phyloP scores from a whole-genome alignment of 2,329 filamentous ascomycete genomes.

The Stromatinia cepivora region DNA sequence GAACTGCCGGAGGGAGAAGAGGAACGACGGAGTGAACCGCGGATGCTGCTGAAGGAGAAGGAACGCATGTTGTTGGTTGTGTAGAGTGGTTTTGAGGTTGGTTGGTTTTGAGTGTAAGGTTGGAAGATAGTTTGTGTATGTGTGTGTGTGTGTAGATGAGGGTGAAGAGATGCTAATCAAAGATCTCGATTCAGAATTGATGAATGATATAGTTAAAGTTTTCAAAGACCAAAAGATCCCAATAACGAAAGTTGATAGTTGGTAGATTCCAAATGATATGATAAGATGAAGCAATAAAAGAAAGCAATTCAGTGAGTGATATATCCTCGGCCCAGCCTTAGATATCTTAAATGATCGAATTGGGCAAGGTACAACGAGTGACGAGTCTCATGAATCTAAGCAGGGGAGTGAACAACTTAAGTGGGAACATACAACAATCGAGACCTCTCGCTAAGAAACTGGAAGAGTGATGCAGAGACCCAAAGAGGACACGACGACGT shows the following conservation, averaged over 20 bases:
- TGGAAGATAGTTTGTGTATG: background rate
- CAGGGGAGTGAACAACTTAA: slow-evolving; percentile 1
- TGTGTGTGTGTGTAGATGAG: background rate
- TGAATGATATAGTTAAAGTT: background rate
- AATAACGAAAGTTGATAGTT: slow-evolving; percentile 1
- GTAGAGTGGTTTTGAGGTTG: background rate
- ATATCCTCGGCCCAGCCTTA: slow-evolving; percentile 19
- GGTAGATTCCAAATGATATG: no score
- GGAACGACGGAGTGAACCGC: slow-evolving; percentile 55
- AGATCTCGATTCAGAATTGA: background rate
- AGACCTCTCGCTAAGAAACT: slow-evolving; percentile 4
- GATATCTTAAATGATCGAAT: background rate
- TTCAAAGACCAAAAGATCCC: background rate
- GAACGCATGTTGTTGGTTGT: slow-evolving; percentile 35
- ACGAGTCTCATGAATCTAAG: slow-evolving; percentile 5
- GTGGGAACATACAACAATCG: background rate
- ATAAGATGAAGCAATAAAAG: background rate
- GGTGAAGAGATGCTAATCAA: background rate
- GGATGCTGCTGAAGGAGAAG: slow-evolving; percentile 52
- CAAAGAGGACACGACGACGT: slow-evolving; percentile 7
- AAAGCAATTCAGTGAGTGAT: background rate
- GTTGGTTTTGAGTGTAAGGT: background rate
- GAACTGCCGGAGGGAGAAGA: slow-evolving; percentile 43
- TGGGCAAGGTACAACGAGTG: slow-evolving; percentile 17
- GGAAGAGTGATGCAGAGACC: slow-evolving; percentile 1